Conservation (phyloP, 768 basidiomycete species). For the Russula griseocarnosa region DNA sequence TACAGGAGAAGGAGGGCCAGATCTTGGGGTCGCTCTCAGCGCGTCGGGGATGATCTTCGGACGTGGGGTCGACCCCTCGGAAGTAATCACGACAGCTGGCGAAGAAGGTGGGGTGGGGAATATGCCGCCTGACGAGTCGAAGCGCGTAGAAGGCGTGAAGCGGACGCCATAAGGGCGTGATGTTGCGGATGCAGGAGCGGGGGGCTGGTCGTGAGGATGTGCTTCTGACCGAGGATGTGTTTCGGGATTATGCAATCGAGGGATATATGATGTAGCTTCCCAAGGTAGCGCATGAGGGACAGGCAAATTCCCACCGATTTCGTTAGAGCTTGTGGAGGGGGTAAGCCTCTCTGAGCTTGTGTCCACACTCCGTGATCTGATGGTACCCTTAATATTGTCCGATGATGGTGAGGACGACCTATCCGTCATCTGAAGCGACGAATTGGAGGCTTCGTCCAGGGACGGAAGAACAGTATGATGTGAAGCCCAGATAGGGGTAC, state of each 20-base stretch:
- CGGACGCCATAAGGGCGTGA: conserved; percentile 12
- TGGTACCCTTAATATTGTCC: not conserved
- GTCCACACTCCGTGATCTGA: conserved; percentile 2
- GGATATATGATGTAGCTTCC: not conserved
- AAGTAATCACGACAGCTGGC: not conserved
- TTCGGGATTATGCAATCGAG: conserved; percentile 3
- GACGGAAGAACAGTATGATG: conserved; percentile 2
- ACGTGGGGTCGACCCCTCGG: not conserved
- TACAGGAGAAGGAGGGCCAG: not conserved
- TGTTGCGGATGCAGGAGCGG: conserved; percentile 1
- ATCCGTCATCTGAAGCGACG: not conserved
- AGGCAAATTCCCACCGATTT: not conserved
- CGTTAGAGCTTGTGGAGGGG: conserved; percentile 10
- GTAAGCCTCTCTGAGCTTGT: conserved; percentile 1
- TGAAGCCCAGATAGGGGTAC: not conserved
- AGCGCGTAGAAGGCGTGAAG: conserved; percentile 23
- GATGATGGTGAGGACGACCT: not conserved
- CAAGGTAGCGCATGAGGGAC: not conserved
- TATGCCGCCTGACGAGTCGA: conserved; percentile 7
- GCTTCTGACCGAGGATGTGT: not conserved
- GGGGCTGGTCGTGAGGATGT: not conserved
- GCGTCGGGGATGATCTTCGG: conserved; percentile 6
- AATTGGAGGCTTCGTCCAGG: not conserved
- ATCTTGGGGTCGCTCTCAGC: not conserved
- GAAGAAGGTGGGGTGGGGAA: conserved; percentile 3